phyloP scores from a whole-genome alignment of 257 asterid genomes.

The Linderniella brevidens region DNA sequence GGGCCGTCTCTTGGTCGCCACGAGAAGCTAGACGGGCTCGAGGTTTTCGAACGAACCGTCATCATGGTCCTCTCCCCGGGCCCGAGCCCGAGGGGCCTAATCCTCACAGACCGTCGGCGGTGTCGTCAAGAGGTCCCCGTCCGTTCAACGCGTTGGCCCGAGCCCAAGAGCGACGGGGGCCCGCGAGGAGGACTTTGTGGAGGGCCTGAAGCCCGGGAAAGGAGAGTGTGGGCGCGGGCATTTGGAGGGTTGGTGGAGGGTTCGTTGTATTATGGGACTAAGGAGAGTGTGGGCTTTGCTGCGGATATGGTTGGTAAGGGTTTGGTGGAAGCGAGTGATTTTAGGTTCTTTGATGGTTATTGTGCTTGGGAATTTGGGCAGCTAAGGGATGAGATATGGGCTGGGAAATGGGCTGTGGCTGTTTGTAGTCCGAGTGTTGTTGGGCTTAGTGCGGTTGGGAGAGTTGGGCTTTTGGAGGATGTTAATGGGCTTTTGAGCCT shows the following conservation, averaged over 20 bases:
- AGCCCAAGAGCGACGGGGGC: conserved; percentile 20
- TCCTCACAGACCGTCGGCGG: conserved; percentile 72
- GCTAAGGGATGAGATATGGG: conserved; percentile 50
- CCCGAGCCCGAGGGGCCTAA: conserved; percentile 53
- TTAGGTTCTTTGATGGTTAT: conserved; percentile 71
- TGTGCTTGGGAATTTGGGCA: conserved; percentile 73
- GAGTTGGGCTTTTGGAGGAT: conserved; percentile 67
- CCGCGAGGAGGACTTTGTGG: conserved; percentile 47
- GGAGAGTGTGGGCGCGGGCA: too few relatives aligned
- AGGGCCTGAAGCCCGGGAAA: too few relatives aligned
- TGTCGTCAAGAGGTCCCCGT: conserved; percentile 75
- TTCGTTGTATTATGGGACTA: conserved; percentile 62
- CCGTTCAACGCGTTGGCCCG: conserved; percentile 38
- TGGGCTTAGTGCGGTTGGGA: conserved; percentile 31
- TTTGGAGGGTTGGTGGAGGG: too few relatives aligned
- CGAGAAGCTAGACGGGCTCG: conserved; percentile 63
- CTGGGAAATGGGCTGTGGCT: conserved; percentile 74
- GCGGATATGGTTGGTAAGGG: conserved; percentile 75
- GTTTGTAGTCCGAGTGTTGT: conserved; percentile 59
- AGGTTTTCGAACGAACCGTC: conserved; percentile 49
- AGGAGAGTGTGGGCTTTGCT: conserved; percentile 60
- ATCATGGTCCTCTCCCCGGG: conserved; percentile 49
- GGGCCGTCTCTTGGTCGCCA: conserved; percentile 59
- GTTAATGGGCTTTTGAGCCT: conserved; percentile 56
- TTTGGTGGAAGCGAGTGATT: conserved; percentile 26